Conservation (phyloP, 805 yeast genomes). For the Kuraishia borneana region DNA sequence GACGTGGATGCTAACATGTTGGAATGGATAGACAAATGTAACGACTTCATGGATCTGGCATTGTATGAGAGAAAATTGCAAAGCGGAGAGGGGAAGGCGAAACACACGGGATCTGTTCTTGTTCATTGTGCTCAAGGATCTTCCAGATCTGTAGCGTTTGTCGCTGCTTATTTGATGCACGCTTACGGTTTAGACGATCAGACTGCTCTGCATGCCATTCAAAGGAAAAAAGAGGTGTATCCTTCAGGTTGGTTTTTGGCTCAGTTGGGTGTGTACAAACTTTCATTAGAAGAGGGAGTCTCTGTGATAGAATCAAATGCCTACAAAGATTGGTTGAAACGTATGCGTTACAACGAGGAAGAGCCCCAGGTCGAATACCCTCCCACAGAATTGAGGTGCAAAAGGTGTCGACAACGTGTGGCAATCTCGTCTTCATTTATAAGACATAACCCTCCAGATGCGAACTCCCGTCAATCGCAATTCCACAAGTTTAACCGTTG, state of each 20-base stretch:
- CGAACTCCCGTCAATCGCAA: conserved; percentile 51
- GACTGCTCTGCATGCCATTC: conserved; percentile 69
- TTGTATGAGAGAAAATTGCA: conserved; percentile 30
- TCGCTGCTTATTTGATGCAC: conserved; percentile 38
- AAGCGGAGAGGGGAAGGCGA: conserved; percentile 9
- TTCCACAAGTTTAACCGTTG: conserved; percentile 34
- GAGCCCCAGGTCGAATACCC: conserved; percentile 9
- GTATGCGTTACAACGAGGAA: background rate
- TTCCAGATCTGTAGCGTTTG: conserved; percentile 34
- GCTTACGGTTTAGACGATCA: conserved; percentile 41
- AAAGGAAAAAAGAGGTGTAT: conserved; percentile 46
- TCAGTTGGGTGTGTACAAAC: conserved; percentile 58
- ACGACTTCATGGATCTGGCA: conserved; percentile 56
- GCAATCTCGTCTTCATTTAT: conserved; percentile 56
- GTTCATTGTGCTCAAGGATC: conserved; percentile 44
- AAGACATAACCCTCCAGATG: conserved; percentile 56
- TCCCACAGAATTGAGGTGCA: conserved; percentile 48
- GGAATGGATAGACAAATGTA: conserved; percentile 46
- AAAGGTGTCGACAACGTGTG: conserved; percentile 63
- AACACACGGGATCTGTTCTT: conserved; percentile 32
- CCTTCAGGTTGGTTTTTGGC: conserved; percentile 70
- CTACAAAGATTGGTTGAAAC: conserved; percentile 29
- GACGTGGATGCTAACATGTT: conserved; percentile 56
- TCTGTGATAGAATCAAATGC: conserved; percentile 7
- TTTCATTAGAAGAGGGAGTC: conserved; percentile 19